A percentile compares a stretch with the other conserved stretches of the same genome.
Evolutionary conservation across 345 rosid genomes (phyloP).

Genomic region (Lepidium sativum): DNA sequence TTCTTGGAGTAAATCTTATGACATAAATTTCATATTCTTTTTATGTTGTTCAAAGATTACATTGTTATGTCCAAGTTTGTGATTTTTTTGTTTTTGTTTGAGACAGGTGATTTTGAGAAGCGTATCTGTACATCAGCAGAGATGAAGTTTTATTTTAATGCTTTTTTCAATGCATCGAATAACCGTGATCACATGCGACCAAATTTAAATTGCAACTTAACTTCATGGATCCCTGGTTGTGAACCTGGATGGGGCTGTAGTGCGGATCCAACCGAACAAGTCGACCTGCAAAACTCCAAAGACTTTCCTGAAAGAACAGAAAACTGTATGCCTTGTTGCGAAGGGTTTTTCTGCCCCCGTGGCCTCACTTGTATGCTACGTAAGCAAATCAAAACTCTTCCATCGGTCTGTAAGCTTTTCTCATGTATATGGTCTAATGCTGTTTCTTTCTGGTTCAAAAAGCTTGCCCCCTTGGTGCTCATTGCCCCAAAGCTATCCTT

Average conservation of each 20-base stretch:
- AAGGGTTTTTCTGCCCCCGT: slow-evolving; percentile 86
- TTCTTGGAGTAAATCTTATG: not conserved
- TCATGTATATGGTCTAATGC: not conserved
- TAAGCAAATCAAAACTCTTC: slow-evolving; percentile 31
- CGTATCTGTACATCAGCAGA: slow-evolving; percentile 81
- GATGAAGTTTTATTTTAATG: slow-evolving; percentile 56
- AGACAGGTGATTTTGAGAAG: slow-evolving; percentile 39
- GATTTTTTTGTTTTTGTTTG: not conserved
- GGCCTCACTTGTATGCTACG: slow-evolving; percentile 97
- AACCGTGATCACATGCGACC: slow-evolving; percentile 38
- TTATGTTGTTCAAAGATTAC: not conserved
- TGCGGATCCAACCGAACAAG: slow-evolving; percentile 29
- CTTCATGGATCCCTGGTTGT: slow-evolving; percentile 83
- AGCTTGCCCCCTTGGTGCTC: slow-evolving; percentile 31
- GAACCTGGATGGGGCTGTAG: slow-evolving; percentile 98
- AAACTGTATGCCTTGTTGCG: slow-evolving; percentile 71
- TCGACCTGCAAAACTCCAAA: slow-evolving; percentile 46
- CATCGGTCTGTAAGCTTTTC: not conserved
- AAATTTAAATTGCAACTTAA: slow-evolving; percentile 73
- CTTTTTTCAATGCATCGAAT: slow-evolving; percentile 34
- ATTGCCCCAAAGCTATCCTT: slow-evolving; percentile 25
- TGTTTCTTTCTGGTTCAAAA: not conserved
- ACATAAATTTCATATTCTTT: not conserved
- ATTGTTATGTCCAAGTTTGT: not conserved
- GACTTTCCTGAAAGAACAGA: slow-evolving; percentile 53